phyloP scores from a whole-genome alignment of 306 rosid species.

The Luffa aegyptiaca region DNA sequence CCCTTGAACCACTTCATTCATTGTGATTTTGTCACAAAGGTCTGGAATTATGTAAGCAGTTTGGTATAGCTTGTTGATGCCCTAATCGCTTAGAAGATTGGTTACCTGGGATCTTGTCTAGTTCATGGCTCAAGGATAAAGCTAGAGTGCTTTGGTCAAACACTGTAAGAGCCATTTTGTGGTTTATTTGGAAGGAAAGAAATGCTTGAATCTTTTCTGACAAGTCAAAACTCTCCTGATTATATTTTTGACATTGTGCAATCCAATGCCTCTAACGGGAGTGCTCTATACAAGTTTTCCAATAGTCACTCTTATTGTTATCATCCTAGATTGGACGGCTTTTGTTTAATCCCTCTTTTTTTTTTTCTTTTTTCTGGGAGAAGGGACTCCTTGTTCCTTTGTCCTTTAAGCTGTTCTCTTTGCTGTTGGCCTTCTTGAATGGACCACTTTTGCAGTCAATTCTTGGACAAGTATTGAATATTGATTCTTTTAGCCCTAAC shows the following conservation, averaged over 20 bases:
- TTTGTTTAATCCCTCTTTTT: too few relatives aligned
- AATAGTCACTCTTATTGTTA: background rate
- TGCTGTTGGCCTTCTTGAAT: too few relatives aligned
- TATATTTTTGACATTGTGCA: background rate
- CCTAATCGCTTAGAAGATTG: too few relatives aligned
- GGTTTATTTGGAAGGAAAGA: background rate
- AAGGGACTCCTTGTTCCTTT: too few relatives aligned
- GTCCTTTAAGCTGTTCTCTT: too few relatives aligned
- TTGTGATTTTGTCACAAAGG: background rate
- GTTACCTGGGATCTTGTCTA: background rate
- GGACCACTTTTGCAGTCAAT: background rate
- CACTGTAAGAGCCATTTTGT: background rate
- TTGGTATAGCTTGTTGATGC: too few relatives aligned
- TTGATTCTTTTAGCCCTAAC: background rate
- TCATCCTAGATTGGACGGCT: background rate
- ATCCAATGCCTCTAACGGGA: background rate
- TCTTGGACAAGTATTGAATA: background rate
- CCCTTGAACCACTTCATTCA: background rate
- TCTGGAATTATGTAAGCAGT: background rate
- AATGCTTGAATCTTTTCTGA: background rate
- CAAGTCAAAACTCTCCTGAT: background rate
- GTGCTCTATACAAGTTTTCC: background rate
- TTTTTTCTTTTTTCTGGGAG: too few relatives aligned
- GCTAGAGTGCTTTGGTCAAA: background rate
- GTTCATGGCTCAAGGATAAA: background rate